Percentiles rank a stretch among this genome's conserved stretches.
phyloP scores from a whole-genome alignment of 2,329 filamentous ascomycete genomes.

The Metarhizium robertsii region DNA sequence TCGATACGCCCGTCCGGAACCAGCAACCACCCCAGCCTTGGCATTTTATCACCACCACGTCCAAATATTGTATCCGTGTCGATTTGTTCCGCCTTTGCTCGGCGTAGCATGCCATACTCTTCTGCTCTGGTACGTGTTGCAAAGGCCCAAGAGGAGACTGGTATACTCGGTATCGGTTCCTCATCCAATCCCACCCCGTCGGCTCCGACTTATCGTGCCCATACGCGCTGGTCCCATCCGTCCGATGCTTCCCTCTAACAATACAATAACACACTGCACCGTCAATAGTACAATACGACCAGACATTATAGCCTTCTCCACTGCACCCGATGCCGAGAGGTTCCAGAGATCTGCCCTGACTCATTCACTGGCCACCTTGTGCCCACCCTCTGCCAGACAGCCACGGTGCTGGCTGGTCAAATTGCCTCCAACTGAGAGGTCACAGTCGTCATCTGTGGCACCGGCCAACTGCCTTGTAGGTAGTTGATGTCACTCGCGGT shows the following conservation, averaged over 20 bases:
- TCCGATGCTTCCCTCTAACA: no score
- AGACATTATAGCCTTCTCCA: not conserved
- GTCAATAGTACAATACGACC: not conserved
- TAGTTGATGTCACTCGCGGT: not conserved
- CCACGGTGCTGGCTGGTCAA: not conserved
- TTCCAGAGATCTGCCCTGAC: constrained; percentile 5
- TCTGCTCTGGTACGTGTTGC: no score
- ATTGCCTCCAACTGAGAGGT: no score
- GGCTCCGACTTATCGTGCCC: no score
- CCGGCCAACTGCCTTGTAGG: not conserved
- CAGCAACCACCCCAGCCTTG: not conserved
- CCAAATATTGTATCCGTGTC: not conserved
- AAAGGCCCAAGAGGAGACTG: no score
- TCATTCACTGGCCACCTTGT: constrained; percentile 1
- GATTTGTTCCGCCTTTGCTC: no score
- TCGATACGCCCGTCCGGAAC: not conserved
- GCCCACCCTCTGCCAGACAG: not conserved
- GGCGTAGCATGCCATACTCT: no score
- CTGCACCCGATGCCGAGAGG: not conserved
- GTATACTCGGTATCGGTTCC: no score
- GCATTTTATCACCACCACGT: not conserved
- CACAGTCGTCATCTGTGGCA: not conserved
- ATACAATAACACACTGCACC: no score
- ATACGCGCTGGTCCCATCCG: no score
- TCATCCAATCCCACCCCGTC: no score